Evolutionary conservation across 148 eudicot genomes (phyloP).

Genomic region (Cornus suecica): DNA sequence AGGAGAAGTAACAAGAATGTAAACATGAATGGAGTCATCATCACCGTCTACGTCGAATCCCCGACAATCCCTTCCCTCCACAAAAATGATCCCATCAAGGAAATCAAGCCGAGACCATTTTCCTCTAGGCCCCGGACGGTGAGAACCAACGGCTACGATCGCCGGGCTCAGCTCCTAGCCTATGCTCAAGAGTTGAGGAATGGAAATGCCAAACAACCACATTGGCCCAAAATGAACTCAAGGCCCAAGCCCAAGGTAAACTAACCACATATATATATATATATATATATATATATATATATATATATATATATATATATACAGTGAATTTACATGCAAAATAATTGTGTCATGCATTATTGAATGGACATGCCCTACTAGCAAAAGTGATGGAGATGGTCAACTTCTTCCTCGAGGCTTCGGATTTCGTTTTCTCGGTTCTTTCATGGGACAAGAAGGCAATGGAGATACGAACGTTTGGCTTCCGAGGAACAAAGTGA

Average conservation of each 20-base stretch:
- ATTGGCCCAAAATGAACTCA: slow-evolving; percentile 13
- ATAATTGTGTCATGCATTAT: background rate
- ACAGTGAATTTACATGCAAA: background rate
- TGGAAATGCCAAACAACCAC: slow-evolving; percentile 10
- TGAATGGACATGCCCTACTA: background rate
- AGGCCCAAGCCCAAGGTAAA: slow-evolving; percentile 24
- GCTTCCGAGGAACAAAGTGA: slow-evolving; percentile 16
- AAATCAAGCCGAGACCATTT: slow-evolving; percentile 8
- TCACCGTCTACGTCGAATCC: slow-evolving; percentile 48
- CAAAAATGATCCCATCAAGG: slow-evolving; percentile 15
- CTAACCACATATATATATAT: too few relatives aligned
- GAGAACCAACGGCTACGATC: slow-evolving; percentile 36
- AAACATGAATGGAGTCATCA: slow-evolving; percentile 30
- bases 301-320: too few relatives aligned
- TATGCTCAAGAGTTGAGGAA: slow-evolving; percentile 44
- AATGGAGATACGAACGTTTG: slow-evolving; percentile 36
- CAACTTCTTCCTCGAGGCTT: slow-evolving; percentile 18
- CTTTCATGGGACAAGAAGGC: slow-evolving; percentile 15
- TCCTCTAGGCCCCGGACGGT: slow-evolving; percentile 10
- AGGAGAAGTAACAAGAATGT: background rate
- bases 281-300: too few relatives aligned
- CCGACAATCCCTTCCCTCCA: background rate
- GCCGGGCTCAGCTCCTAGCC: slow-evolving; percentile 55
- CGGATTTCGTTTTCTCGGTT: slow-evolving; percentile 18
- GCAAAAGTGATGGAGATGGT: slow-evolving; percentile 41